Conservation (phyloP, 768 basidiomycete species). For the Mycena alexandri region DNA sequence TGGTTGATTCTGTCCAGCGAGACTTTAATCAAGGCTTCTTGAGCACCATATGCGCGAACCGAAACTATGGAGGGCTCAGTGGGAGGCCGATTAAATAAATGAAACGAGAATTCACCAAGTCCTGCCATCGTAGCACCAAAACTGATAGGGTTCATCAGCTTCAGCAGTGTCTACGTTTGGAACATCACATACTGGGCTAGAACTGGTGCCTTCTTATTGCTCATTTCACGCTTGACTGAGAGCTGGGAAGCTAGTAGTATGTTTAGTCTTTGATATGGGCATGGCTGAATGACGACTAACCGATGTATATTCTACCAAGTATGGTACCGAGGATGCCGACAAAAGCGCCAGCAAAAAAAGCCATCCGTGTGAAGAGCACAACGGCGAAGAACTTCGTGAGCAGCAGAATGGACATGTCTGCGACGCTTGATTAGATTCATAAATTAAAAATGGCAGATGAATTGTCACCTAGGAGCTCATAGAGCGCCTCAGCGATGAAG, state of each 20-base stretch:
- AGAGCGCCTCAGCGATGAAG: constrained; percentile 45
- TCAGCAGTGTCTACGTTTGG: too few relatives aligned
- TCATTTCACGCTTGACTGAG: constrained; percentile 63
- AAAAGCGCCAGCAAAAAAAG: neutral
- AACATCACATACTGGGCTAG: constrained; percentile 56
- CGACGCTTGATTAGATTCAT: constrained; percentile 41
- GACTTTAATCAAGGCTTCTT: constrained; percentile 51
- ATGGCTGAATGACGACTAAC: too few relatives aligned
- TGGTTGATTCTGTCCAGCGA: constrained; percentile 55
- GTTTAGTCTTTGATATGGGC: too few relatives aligned
- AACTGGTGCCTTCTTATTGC: constrained; percentile 52
- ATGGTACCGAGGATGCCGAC: too few relatives aligned
- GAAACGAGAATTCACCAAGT: too few relatives aligned
- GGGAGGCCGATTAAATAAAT: neutral
- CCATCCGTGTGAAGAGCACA: constrained; percentile 56
- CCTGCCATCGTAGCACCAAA: too few relatives aligned
- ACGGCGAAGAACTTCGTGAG: constrained; percentile 58
- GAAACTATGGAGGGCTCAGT: constrained; percentile 39
- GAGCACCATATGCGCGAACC: constrained; percentile 64
- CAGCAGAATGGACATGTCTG: constrained; percentile 47
- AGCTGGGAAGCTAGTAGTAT: constrained; percentile 53
- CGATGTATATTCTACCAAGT: too few relatives aligned
- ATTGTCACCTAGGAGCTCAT: constrained; percentile 38
- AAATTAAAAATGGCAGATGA: constrained; percentile 44
- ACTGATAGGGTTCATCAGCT: too few relatives aligned